Evolutionary conservation across 495 filamentous ascomycete species (phyloP), one percentile per base, ranked within the genome.

Genomic region (Penicillium bialowiezense): DNA sequence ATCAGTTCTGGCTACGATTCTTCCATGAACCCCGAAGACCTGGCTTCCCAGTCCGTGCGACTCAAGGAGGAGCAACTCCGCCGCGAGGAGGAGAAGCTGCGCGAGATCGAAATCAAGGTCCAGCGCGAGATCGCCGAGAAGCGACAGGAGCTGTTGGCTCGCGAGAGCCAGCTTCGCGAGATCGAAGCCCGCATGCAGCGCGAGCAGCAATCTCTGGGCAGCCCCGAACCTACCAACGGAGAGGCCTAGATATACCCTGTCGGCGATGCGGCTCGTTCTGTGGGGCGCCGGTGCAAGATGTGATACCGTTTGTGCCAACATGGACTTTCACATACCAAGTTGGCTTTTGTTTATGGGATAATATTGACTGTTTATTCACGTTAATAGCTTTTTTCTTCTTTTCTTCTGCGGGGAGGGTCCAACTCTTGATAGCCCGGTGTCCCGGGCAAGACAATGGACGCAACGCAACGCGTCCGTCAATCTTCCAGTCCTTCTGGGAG

Each of bases 81-180:
- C 55, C 90, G 93, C 57, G 93, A 98, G 75, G 93, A 98, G 76
- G 95, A 97, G 86, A 98, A 98, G 80, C 87, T 98, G 38, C 86
- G 95, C 60, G 93, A 98, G 77, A 97, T 97, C 65, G 93, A 98
- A 66, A 74, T 96, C 76, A 97, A 97, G 84, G 95, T 98, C 46
- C 92, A 97, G 78, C 88, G 92, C 60, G 93, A 98, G 75, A 98
- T 98, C 75, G 96, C 96, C 71, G 93, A 97, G 79, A 98, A 98
- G 83, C 86, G 93, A 75, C 93, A 98, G 77, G 93, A 98, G 75
- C 78, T 98, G 44, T 76, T 98, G 67, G 93, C 93, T 51, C 90
- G 95, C 69, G 93, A 98, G 78, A 96, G 90, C 65, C 93, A 98
- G 74, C 82, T 98, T 56, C 89, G 91, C 72, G 93, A 98, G 76